Base-by-base conservation (phyloP, 2,329 filamentous ascomycete genomes). In the Pestalotiopsis sp. region DNA sequence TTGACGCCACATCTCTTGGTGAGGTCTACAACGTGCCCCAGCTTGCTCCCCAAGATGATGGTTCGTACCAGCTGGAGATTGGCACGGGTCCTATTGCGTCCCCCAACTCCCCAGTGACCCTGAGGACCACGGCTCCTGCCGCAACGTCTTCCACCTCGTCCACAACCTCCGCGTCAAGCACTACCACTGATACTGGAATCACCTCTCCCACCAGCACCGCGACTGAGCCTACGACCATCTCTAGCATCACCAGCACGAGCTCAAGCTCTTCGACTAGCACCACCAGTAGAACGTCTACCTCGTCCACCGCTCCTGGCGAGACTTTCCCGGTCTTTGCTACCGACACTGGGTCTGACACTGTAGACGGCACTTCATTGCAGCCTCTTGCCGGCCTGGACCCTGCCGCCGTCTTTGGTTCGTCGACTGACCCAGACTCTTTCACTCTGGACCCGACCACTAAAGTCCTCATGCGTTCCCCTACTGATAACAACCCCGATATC, bases 31-130 rank as follows among this genome's bases (percentile, higher is more conserved):
- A 36, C 11, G 27, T 13, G 12, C 57, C 57, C 3, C 57, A 59
- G 17, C 23, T 59, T 23, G 57, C 57, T n/a, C 23, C 23, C 13
- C 41, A 25, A 12, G 38, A n/a, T 1, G 61, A 64, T 49, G 61
- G 61, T 13, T 49, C 61, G 3, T 64, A 45, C 41, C 61, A 64
- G 25, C 61, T 64, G n/a, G 38, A 64, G 17, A 64, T 64, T 20
- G 61, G 61, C 61, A 31, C 61, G 20, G 25, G 27, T 27, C 27
- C 20, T 17, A 5, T 59, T 11, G 57, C 57, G 5, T 13, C 27
- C 20, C 13, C 13, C 5, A 59, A 59, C 57, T 59, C 20, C 9
- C 57, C 57, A 17, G 57, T 64, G 27, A 27, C 27, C 27, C 27
- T 27, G 27, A 27, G 27, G 27, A 27, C 27, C 27, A 36, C 31